Conservation (phyloP, 768 basidiomycete species). For the Calocybe gangraenosa region DNA sequence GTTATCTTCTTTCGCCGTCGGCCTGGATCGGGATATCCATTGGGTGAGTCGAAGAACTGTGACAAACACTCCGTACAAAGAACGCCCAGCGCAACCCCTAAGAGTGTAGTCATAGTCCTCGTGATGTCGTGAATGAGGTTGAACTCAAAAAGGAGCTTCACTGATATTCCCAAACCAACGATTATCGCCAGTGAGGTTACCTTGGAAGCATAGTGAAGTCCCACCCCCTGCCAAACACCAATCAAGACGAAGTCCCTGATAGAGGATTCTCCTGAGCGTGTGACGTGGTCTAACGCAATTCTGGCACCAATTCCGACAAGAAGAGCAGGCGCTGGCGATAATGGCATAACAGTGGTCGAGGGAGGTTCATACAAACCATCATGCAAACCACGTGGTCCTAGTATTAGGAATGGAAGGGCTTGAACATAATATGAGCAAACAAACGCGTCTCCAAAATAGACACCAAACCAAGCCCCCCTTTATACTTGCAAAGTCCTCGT, state of each 20-base stretch:
- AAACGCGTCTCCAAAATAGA: conserved; percentile 3
- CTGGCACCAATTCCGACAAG: conserved; percentile 74
- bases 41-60: conserved; percentile 54
- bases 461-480: not conserved
- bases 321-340: conserved; percentile 58
- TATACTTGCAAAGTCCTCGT: not conserved
- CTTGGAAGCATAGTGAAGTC: conserved; percentile 62
- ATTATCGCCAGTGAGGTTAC: conserved; percentile 49
- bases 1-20: conserved; percentile 28
- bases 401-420: not conserved
- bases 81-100: conserved; percentile 67
- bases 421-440: not conserved
- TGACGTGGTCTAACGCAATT: conserved; percentile 58
- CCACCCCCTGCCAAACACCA: conserved; percentile 75
- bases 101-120: conserved; percentile 53
- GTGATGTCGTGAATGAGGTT: conserved; percentile 46
- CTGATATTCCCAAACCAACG: conserved; percentile 53
- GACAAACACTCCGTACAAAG: conserved; percentile 69
- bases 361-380: conserved; percentile 16
- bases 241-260: conserved; percentile 60
- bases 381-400: not conserved
- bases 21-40: conserved; percentile 24
- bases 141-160: conserved; percentile 65
- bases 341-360: conserved; percentile 29
- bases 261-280: conserved; percentile 40